Evolutionary conservation across 148 eudicot species (phyloP).

Genomic region (Dianthus caryophyllus): DNA sequence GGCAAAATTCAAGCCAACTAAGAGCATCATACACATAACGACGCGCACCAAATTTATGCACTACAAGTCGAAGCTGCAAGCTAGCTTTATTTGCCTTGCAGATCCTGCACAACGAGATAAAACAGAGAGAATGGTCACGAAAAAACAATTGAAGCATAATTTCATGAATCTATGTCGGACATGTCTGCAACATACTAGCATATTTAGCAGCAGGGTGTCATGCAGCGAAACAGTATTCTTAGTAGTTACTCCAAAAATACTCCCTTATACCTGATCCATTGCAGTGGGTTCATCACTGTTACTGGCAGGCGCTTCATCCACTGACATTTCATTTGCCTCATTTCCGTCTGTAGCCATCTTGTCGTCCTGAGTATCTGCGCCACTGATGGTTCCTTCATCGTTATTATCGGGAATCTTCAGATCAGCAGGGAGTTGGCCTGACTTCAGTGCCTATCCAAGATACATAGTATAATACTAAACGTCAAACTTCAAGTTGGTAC

Average conservation of each 20-base stretch:
- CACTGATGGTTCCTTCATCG: conserved; percentile 26
- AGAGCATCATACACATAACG: not conserved
- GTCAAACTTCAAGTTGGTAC: not conserved
- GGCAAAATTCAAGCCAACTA: not conserved
- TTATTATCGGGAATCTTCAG: conserved; percentile 38
- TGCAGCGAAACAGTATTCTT: not conserved
- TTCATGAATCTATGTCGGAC: not conserved
- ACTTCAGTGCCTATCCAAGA: conserved; percentile 56
- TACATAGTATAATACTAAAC: conserved; percentile 11
- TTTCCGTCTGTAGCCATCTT: conserved; percentile 51
- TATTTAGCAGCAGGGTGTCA: not conserved
- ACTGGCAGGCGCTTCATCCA: conserved; percentile 25
- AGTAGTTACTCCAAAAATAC: conserved; percentile 2
- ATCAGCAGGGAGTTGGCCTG: conserved; percentile 91
- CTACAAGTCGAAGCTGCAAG: not conserved
- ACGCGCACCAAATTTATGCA: not conserved
- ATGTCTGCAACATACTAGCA: not conserved
- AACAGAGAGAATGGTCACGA: not conserved
- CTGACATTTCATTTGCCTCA: conserved; percentile 31
- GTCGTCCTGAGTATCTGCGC: conserved; percentile 39
- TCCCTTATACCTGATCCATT: conserved; percentile 31
- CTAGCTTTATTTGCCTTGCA: not conserved
- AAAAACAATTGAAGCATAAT: not conserved
- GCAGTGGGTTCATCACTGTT: conserved; percentile 18
- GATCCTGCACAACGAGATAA: not conserved